Evolutionary conservation across 1,284 basidiomycete species (phyloP).

Genomic region (Heterobasidion occidentale): DNA sequence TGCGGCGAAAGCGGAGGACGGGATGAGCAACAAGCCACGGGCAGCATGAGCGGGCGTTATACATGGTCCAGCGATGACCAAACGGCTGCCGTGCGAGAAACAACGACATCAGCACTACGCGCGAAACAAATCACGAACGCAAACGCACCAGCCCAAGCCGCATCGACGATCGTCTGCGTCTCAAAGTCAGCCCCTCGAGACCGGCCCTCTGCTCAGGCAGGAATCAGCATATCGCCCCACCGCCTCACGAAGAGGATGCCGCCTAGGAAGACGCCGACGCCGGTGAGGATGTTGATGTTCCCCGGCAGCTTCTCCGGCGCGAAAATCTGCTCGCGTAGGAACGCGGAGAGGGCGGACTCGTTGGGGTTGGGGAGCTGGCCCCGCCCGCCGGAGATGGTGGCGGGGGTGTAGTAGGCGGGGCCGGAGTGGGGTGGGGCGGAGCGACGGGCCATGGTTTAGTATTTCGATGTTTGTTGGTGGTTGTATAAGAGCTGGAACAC

Average conservation of each 20-base stretch:
- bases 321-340: conserved; percentile 58
- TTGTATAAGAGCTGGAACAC: no score
- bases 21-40: background rate
- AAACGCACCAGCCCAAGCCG: background rate
- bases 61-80: background rate
- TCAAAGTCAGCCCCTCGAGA: background rate
- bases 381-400: conserved; percentile 22
- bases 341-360: conserved; percentile 50
- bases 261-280: conserved; percentile 54
- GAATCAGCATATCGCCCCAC: conserved; percentile 71
- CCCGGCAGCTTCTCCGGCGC: conserved; percentile 66
- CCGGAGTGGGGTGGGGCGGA: conserved; percentile 44
- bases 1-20: background rate
- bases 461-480: no score
- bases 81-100: no score
- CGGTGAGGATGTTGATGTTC: conserved; percentile 61
- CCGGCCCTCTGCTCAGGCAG: conserved; percentile 28
- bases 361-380: conserved; percentile 40
- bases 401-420: conserved; percentile 44
- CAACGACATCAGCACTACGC: no score
- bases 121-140: background rate
- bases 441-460: conserved; percentile 54
- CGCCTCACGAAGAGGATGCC: conserved; percentile 58
- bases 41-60: background rate
- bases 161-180: background rate